Base-by-base conservation (phyloP, 495 filamentous ascomycete species). In the Pyrenopolyporus hunteri region DNA sequence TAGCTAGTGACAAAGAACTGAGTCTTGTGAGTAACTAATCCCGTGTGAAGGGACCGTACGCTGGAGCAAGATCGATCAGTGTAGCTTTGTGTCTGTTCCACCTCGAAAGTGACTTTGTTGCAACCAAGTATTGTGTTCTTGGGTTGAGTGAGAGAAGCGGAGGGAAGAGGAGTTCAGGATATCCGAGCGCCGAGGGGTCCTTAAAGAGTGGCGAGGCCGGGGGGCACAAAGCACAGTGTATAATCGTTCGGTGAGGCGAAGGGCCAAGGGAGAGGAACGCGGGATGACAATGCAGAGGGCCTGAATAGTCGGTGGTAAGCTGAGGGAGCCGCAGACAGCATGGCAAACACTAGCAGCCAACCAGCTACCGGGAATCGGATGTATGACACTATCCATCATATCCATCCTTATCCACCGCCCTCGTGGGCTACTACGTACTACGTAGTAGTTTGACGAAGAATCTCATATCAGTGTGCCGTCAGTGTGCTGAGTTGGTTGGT, bases 241-340 rank as follows among this genome's bases (percentile, higher is more conserved):
- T 42, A 63, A 49, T 63, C 6, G 31, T 29, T 42, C 26, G 54
- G 63, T 46, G 47, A 67, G 63, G 57, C 52, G 52, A 58, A 52
- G 37, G 56, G 63, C 63, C 63, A 67, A 67, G 63, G 63, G 53
- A 39, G 48, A 37, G 57, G 52, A 50, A 58, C 58, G 63, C 28
- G 63, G 63, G 63, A 67, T 67, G 48, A 26, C n/a, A 39, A 62
- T 63, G 63, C 63, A 67, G 63, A 54, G 22, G 51, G 63, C 63
- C 63, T 60, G 63, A 66, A 66, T 67, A 62, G 63, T 67, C 20
- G 40, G 58, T 59, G 52, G 58, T 67, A 67, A 67, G 63, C 63
- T 67, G 63, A 67, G 63, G 57, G 57, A 66, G 63, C 63, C 58
- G 57, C 63, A 67, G 63, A 59, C 2, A 48, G 17, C 45, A 48